Conservation (phyloP, 345 rosid species). For the Durio zibethinus region DNA sequence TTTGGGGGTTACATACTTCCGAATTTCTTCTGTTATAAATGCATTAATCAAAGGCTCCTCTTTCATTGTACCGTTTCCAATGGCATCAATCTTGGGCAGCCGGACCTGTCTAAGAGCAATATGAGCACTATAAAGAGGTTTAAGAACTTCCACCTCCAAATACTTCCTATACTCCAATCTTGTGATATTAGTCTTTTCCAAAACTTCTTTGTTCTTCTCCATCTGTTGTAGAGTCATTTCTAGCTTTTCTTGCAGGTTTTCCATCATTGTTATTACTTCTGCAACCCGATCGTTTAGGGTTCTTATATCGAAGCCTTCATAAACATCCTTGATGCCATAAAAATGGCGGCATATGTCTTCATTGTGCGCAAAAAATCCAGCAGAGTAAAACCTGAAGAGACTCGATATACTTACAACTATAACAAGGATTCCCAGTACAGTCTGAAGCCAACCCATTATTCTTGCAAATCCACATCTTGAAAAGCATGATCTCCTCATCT, state of each 20-base stretch:
- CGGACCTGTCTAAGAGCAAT: slow-evolving; percentile 66
- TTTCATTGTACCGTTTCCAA: slow-evolving; percentile 36
- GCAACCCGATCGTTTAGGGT: slow-evolving; percentile 44
- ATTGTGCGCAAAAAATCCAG: slow-evolving; percentile 59
- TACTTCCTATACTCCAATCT: slow-evolving; percentile 50
- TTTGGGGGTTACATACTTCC: slow-evolving; percentile 71
- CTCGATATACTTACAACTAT: slow-evolving; percentile 57
- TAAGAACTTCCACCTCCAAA: slow-evolving; percentile 68
- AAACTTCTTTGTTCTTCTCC: slow-evolving; percentile 48
- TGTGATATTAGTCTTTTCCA: slow-evolving; percentile 32
- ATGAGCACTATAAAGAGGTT: slow-evolving; percentile 62
- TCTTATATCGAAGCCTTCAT: slow-evolving; percentile 45
- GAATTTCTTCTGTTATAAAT: slow-evolving; percentile 64
- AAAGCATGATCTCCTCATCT: slow-evolving; percentile 49
- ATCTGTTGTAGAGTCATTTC: slow-evolving; percentile 54
- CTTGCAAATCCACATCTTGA: slow-evolving; percentile 52
- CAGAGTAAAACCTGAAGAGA: slow-evolving; percentile 63
- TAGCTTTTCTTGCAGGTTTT: slow-evolving; percentile 57
- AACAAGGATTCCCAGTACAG: slow-evolving; percentile 59
- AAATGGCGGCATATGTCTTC: slow-evolving; percentile 64
- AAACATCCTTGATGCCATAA: slow-evolving; percentile 41
- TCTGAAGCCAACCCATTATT: slow-evolving; percentile 59
- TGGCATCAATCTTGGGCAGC: slow-evolving; percentile 49
- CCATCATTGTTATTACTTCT: slow-evolving; percentile 54
- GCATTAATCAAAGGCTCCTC: slow-evolving; percentile 76